Evolutionary conservation across 2,329 filamentous ascomycete genomes (phyloP).

Genomic region (Orbilia blumenaviensis): DNA sequence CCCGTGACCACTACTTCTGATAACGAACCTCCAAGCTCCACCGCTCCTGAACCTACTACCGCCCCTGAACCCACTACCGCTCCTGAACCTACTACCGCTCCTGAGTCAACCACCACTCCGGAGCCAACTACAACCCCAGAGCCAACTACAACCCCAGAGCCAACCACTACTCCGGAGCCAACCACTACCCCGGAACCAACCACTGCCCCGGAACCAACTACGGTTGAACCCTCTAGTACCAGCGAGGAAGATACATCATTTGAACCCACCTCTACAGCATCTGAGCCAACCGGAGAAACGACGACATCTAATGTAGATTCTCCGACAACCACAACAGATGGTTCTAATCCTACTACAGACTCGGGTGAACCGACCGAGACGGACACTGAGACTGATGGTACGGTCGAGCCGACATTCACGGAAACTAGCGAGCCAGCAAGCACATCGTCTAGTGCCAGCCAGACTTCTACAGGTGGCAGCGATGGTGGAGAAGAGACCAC

Average conservation of each 20-base stretch:
- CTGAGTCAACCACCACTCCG: not conserved
- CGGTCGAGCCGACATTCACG: slow-evolving; percentile 13
- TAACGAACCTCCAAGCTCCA: slow-evolving; percentile 6
- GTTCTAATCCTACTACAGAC: not conserved
- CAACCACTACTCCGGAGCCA: not conserved
- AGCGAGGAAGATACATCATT: not conserved
- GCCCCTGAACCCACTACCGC: not conserved
- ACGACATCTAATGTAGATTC: not conserved
- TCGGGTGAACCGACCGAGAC: not conserved
- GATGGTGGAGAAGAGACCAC: slow-evolving; percentile 6
- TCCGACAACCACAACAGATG: slow-evolving; percentile 3
- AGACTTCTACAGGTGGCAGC: not conserved
- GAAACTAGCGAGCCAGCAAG: not conserved
- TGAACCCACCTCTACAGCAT: not conserved
- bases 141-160: not conserved
- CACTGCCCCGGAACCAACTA: not conserved
- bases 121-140: not conserved
- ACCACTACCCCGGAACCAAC: not conserved
- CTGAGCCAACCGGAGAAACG: not conserved
- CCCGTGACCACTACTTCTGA: slow-evolving; percentile 9
- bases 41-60: not conserved
- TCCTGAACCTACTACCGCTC: not conserved
- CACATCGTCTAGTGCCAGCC: not conserved
- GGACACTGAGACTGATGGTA: not conserved
- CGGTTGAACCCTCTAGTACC: not conserved